Evolutionary conservation across 768 basidiomycete species (phyloP).

Genomic region (Bullera alba): DNA sequence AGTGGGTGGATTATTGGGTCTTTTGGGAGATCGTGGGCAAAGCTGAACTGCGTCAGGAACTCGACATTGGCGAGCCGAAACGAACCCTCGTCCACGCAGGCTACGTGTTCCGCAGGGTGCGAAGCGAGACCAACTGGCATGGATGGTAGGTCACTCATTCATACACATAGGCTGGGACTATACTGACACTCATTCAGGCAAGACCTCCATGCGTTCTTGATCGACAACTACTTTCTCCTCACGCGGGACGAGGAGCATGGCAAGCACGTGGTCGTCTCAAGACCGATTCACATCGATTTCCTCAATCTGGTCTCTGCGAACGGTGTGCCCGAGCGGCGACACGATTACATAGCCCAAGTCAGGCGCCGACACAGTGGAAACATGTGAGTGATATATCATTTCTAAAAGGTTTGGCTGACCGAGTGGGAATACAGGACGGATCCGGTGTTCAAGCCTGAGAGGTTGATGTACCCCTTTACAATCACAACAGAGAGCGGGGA

Average conservation of each 20-base stretch:
- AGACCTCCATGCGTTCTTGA: constrained; percentile 35
- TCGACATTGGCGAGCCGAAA: constrained; percentile 69
- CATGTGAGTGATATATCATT: neutral
- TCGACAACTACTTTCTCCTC: constrained; percentile 41
- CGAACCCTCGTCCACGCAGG: constrained; percentile 66
- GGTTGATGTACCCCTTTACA: constrained; percentile 41
- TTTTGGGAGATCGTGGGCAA: neutral
- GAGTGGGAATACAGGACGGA: constrained; percentile 11
- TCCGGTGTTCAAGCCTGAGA: constrained; percentile 21
- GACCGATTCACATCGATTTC: constrained; percentile 41
- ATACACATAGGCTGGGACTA: neutral
- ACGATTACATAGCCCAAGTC: constrained; percentile 20
- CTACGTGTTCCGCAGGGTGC: constrained; percentile 56
- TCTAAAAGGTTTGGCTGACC: too few species aligned
- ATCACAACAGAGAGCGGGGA: constrained; percentile 13
- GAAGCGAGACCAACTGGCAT: constrained; percentile 61
- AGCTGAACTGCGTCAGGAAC: constrained; percentile 53
- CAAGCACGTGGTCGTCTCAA: constrained; percentile 35
- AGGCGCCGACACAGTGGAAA: constrained; percentile 3
- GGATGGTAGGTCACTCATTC: constrained; percentile 52
- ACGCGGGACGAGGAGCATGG: constrained; percentile 37
- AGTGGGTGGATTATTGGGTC: constrained; percentile 53
- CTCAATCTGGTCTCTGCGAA: constrained; percentile 21
- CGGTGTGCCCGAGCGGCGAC: constrained; percentile 32
- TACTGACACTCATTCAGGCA: constrained; percentile 16